A percentile compares a stretch with the other conserved stretches of the same genome.
Conservation (phyloP, 2,329 filamentous ascomycete genomes). For the Periglandula ipomoeae region DNA sequence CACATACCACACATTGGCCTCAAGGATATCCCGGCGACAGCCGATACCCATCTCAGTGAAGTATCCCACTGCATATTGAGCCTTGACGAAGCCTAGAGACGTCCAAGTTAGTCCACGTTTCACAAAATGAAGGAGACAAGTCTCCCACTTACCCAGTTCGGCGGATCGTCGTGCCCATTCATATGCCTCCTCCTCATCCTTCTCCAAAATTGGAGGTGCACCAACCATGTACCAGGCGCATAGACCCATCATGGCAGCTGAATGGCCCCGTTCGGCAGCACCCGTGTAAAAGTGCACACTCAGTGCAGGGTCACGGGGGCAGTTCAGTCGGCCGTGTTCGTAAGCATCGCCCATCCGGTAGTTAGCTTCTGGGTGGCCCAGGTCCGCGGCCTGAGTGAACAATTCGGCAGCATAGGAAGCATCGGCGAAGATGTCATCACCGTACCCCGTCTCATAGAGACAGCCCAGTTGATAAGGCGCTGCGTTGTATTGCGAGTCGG, state of each 20-base stretch:
- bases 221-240: constrained; percentile 99
- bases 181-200: constrained; percentile 92
- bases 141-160: constrained; percentile 57
- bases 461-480: constrained; percentile 86
- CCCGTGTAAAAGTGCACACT: constrained; percentile 97
- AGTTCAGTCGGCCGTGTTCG: constrained; percentile 80
- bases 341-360: constrained; percentile 93
- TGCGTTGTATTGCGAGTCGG: constrained; percentile 84
- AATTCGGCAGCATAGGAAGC: constrained; percentile 84
- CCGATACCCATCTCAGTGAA: constrained; percentile 99
- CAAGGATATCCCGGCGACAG: constrained; percentile 84
- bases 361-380: constrained; percentile 80
- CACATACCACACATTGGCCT: constrained; percentile 98
- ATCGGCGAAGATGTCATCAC: constrained; percentile 89
- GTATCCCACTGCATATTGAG: constrained; percentile 92
- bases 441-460: constrained; percentile 87
- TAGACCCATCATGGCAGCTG: constrained; percentile 91
- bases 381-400: constrained; percentile 86
- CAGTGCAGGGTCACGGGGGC: constrained; percentile 81
- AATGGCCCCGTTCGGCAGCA: constrained; percentile 75
- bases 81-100: constrained; percentile 53
- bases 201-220: constrained; percentile 82
- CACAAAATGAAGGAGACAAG: background rate
- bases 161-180: constrained; percentile 90
- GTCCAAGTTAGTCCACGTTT: background rate